phyloP scores from a whole-genome alignment of 495 filamentous ascomycete species.

The Clohesyomyces aquaticus region DNA sequence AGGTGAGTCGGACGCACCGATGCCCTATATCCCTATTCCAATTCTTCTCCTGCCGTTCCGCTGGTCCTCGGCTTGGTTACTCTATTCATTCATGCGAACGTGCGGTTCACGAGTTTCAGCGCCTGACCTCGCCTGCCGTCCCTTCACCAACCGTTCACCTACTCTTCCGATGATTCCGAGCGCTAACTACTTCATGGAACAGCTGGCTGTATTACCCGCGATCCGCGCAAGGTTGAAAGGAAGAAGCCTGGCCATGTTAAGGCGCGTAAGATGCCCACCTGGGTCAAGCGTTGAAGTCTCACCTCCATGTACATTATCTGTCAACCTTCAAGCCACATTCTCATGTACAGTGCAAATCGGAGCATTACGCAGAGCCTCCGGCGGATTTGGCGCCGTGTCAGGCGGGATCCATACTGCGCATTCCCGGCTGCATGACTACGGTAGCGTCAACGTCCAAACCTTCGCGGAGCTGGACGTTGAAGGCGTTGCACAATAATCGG shows the following conservation, averaged over 20 bases:
- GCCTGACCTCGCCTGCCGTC: neutral
- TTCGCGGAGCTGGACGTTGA: neutral
- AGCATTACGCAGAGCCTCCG: too few species aligned
- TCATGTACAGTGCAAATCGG: constrained; percentile 9
- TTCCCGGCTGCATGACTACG: too few species aligned
- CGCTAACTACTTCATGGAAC: constrained; percentile 33
- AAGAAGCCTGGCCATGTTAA: constrained; percentile 97
- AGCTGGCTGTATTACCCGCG: constrained; percentile 92
- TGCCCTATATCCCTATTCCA: neutral
- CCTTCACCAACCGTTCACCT: neutral
- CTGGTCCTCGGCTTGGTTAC: constrained; percentile 1
- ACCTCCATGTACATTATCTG: constrained; percentile 30
- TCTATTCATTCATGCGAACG: constrained; percentile 10
- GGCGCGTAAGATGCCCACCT: constrained; percentile 96
- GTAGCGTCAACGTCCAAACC: neutral
- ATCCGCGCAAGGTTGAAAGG: constrained; percentile 89
- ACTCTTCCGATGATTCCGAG: neutral
- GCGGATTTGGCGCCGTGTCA: neutral
- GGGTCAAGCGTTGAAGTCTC: constrained; percentile 79
- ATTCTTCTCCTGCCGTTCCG: constrained; percentile 16
- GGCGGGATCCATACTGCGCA: too few species aligned
- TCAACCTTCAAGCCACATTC: constrained; percentile 19
- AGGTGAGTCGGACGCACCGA: constrained; percentile 63
- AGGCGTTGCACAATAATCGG: neutral
- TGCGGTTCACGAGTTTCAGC: neutral